Conservation (phyloP, 2,329 filamentous ascomycete species). For the Gaeumannomyces tritici region DNA sequence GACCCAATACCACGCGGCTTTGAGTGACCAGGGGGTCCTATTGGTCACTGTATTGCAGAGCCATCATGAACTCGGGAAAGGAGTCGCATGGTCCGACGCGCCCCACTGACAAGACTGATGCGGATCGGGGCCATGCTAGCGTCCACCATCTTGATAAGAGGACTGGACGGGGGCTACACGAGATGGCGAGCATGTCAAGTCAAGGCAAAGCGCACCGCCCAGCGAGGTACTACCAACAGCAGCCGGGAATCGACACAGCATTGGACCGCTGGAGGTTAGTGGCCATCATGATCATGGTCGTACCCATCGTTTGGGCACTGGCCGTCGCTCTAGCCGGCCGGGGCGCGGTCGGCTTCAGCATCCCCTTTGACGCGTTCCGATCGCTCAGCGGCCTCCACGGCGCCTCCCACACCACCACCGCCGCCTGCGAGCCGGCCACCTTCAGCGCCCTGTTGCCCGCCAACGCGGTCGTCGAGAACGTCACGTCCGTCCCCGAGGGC, state of each 20-base stretch:
- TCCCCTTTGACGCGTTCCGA: background rate
- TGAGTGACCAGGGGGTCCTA: background rate
- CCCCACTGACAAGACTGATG: background rate
- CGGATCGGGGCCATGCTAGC: background rate
- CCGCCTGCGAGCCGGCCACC: background rate
- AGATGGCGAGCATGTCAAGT: background rate
- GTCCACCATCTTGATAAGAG: background rate
- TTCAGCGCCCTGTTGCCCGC: background rate
- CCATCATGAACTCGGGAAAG: background rate
- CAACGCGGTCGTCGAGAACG: background rate
- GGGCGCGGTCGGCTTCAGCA: background rate
- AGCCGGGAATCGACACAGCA: background rate
- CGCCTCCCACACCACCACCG: too few species aligned
- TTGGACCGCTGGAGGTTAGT: background rate
- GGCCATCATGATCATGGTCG: background rate
- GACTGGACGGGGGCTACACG: background rate
- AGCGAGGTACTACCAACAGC: background rate
- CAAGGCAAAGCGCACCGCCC: background rate
- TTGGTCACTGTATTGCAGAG: background rate
- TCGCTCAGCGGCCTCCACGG: background rate
- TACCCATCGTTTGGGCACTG: background rate
- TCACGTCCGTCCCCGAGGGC: conserved; percentile 20
- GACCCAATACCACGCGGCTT: background rate
- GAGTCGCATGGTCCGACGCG: background rate
- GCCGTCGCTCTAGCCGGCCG: background rate